Percentiles rank a stretch among this genome's conserved stretches.
Conservation (phyloP, 208 protist genomes). For the Tetramitus jugosus region DNA sequence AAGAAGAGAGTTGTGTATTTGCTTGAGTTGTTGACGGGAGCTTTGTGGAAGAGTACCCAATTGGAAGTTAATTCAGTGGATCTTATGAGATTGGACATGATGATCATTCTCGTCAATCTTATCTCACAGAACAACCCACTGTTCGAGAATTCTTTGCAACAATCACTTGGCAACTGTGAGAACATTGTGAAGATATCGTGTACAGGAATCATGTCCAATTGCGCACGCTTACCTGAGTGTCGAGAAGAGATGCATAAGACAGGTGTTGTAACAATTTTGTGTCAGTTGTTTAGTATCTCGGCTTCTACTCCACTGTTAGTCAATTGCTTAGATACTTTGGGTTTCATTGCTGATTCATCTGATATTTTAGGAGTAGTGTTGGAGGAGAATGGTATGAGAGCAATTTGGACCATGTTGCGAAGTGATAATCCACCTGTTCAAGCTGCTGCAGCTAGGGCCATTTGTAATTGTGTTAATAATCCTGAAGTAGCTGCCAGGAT, state of each 20-base stretch:
- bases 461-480: slow-evolving; percentile 9
- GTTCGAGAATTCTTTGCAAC: too few relatives aligned
- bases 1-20: neutral
- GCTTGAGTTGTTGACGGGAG: neutral
- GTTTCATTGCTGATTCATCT: neutral
- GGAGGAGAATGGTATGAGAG: neutral
- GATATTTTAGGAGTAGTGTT: neutral
- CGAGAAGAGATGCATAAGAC: neutral
- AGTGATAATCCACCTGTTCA: slow-evolving; percentile 1
- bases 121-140: too few relatives aligned
- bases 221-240: neutral
- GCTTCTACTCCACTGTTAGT: neutral
- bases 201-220: slow-evolving; percentile 10
- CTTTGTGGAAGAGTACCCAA: neutral
- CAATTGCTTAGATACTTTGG: slow-evolving; percentile 5
- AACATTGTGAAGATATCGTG: neutral
- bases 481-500: neutral
- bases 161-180: neutral
- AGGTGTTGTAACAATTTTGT: neutral
- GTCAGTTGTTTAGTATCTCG: neutral
- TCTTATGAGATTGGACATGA: neutral
- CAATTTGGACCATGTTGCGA: neutral
- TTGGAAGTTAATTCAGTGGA: neutral
- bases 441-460: neutral
- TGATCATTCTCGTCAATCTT: too few relatives aligned